phyloP scores from a whole-genome alignment of 225 moss, liverwort and hornwort species.

The Marchantia paleacea region DNA sequence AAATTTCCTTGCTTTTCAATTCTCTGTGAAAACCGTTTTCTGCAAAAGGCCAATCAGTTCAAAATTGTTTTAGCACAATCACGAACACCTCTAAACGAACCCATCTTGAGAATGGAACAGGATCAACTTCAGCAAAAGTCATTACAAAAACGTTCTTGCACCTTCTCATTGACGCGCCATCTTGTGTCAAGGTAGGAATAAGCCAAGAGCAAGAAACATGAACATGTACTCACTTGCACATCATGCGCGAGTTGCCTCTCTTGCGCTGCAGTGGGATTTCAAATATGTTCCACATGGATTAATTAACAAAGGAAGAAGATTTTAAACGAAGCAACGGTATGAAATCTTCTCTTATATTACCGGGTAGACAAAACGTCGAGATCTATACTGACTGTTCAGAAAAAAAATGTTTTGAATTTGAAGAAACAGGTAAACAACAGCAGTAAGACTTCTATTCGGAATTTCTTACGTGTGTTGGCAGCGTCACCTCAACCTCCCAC shows the following conservation, averaged over 20 bases:
- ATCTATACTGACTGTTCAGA: neutral
- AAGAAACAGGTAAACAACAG: no score
- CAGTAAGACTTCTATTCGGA: neutral
- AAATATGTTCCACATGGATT: neutral
- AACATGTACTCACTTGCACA: neutral
- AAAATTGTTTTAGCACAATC: neutral
- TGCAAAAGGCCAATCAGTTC: slow-evolving; percentile 7
- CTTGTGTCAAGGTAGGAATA: neutral
- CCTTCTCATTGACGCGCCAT: neutral
- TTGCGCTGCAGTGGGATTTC: slow-evolving; percentile 1
- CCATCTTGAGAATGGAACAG: neutral
- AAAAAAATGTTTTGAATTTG: neutral
- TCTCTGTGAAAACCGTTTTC: slow-evolving; percentile 13
- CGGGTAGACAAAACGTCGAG: neutral
- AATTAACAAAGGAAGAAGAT: neutral
- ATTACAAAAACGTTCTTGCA: neutral
- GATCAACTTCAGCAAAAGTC: neutral
- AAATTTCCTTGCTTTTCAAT: slow-evolving; percentile 11
- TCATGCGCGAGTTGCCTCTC: slow-evolving; percentile 11
- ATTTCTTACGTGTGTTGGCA: slow-evolving; percentile 29
- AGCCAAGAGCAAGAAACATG: neutral
- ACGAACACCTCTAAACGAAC: no score
- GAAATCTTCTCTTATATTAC: neutral
- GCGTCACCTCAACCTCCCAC: slow-evolving; percentile 41
- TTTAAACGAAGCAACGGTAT: neutral